Base-by-base conservation (phyloP, 352 stramenopile genomes). In the Elongisporangium prolatum region DNA sequence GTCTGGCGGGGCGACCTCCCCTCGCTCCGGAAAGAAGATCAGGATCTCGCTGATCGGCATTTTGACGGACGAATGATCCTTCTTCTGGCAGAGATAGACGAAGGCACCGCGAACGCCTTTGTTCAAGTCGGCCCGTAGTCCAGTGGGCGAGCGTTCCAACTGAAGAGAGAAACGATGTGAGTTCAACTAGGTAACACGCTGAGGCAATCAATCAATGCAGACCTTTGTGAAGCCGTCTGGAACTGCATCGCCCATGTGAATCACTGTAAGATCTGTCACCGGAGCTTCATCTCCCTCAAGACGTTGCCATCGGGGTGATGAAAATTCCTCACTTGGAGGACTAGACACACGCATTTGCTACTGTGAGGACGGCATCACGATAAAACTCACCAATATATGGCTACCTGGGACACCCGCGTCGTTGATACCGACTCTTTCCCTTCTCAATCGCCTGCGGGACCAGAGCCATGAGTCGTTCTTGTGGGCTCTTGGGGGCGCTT, bases 211-310 rank as follows among this genome's bases (percentile, higher is more conserved):
- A n/a, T 24, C 13, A 40, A 18, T 16, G 56, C 38, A 17, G 18
- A 93, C 84, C 77, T 92, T 93, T 0, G 65, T 82, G 63, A 83
- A 93, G 1, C 83, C 78, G 4, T 85, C 78, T 2, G 86, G 84
- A 22, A 91, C 58, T 1, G 70, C 59, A 25, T 95, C 86, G 17
- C 86, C 82, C 34, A 77, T 89, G 48, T 91, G 92, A 16, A 93
- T 91, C 50, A 91, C 84, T 1, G 72, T 74, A 20, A 95, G 61
- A 48, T 95, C 81, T 0, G 70, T 88, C 38, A 93, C 86, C 10
- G 84, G 72, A 18, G 55, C 48, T 53, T 87, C 67, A 3, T 88
- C 73, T 5, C 48, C 64, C 7, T 87, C 69, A 14, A 74, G 59
- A 22, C 63, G 69, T 54, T 81, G 82, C 82, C 82, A 89, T 0